Evolutionary conservation across 1,284 basidiomycete genomes (phyloP), one percentile per base, ranked within the genome.

Genomic region (Rhodotorula glutinis): DNA sequence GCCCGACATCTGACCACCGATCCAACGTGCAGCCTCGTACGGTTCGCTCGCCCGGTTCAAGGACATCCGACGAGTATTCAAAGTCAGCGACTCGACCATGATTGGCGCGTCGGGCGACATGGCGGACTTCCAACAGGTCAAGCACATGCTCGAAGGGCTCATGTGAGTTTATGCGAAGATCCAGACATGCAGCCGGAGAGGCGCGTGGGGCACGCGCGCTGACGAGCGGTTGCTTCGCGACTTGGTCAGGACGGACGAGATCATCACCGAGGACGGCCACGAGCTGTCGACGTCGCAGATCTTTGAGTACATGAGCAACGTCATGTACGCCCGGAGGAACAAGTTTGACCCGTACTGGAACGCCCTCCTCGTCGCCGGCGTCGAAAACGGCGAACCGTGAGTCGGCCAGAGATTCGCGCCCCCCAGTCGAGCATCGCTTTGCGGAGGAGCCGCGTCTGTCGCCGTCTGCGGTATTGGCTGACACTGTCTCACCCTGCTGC

Each of bases 271-370:
- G 69, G 96, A 98, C 76, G 89, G 87, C 0, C 91, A 98, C 78
- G 82, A 84, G 38, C 85, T 98, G 14, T 89, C 91, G 14, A 92
- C 96, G 0, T 82, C 83, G 3, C 92, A 98, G 78, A 89, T 98
- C 71, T 97, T 98, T 80, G 91, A 94, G 75, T 97, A 91, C 77
- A 84, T 99, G 49, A 84, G 88, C 10, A 88, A 91, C 76, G 83
- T 95, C 71, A 93, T 98, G 91, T 99, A 98, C 79, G 83, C 82
- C 9, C 85, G 92, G 56, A 83, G 96, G 74, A 87, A 86, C 49
- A 91, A 95, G 83, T 85, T 98, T 78, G 82, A 98, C 79, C 96
- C 96, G 0, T 80, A 98, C 43, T 98, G 96, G 96, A 99, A 99
- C 77, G 86, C 92, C 29, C 80, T 97, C 58, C 83, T 99, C 63